Evolutionary conservation across 805 yeast species (phyloP), one percentile per base, ranked within the genome.

Genomic region (Wickerhamiella parazyma): DNA sequence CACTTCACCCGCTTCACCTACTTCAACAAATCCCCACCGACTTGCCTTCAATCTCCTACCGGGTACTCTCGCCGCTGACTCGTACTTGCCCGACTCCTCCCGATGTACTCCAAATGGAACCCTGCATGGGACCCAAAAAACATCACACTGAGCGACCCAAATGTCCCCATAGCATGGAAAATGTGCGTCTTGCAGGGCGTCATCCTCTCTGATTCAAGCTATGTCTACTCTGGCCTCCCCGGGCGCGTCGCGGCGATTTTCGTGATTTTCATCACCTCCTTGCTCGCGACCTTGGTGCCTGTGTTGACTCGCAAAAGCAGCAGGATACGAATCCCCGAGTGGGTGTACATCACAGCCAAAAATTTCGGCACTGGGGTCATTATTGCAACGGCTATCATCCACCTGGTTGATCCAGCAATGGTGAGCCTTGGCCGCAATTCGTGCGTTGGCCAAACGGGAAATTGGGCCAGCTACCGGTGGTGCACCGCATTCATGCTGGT

Each of bases 311-410:
- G 46, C 35, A 45, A 50, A 10, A 36, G 49, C 44, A 48, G 48
- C 38, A 24, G 52, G 44, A 17, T 58, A 41, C 46, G 50, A 10
- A 48, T 62, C 34, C 66, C 62, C 8, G 50, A 48, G 12, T 36
- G 44, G 21, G 56, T 51, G 57, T 73, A 57, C 45, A 21, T 50
- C 14, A 46, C 58, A 31, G 62, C 62, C 19, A 48, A 59, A 16
- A 72, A 68, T 63, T 78, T 78, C 53, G 89, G 89, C 51, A 70
- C 84, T 3, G 89, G 89, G 41, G 87, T 80, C 36, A 80, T 80
- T 52, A 65, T 80, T 3, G 80, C 89, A 5, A 80, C 89, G 6
- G 83, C 85, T 0, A 80, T 77, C 51, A 70, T 80, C 46, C 89
- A 80, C 61, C 60, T 78, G 45, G 62, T 78, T 45, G 65, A 61